Evolutionary conservation across 108 stramenopile species (phyloP), one percentile per base, ranked within the genome.

Genomic region (Cyclotella sp.): DNA sequence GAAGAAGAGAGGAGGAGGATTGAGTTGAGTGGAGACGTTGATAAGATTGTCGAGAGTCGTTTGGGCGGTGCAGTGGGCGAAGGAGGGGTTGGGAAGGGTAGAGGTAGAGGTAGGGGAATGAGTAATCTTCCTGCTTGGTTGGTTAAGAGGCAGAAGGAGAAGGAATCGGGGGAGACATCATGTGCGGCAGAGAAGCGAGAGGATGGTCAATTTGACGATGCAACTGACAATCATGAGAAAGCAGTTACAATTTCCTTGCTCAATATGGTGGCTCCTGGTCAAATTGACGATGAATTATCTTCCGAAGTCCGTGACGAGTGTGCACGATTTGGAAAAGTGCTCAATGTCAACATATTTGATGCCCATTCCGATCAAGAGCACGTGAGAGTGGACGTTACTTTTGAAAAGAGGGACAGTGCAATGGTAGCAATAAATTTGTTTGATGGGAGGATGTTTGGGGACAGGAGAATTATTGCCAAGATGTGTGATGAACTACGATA

Each of bases 71-170:
- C 29, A 21, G 78, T 49, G 16, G 73, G 58, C 34, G 60, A 22
- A 15, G 69, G 29, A 16, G 78, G 72, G 13, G 34, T 39, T 14
- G 88, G 82, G 39, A 72, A 78, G 14, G 92, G 92, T 43, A 52
- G 90, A 52, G 91, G 93, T 61, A 85, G 94, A 51, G 90, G 92
- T 34, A 12, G 85, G 53, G 87, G 89, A 0, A 55, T 90, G 16
- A 86, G 75, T 27, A 95, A 95, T 83, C 61, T 93, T n/a, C 94
- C 94, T 18, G 94, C 94, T 28, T 95, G 94, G 94, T 80, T 95
- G 77, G 72, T 95, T 13, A 81, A 89, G 77, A 84, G 90, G 58
- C 90, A 91, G 81, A 73, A 83, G 51, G 78, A 87, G 43, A 78
- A 86, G 68, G 45, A 57, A 12, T 60, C 12, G 18, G 53, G 41